These are phyloP conservation scores for Trichocomaceae sp. DNA, from an alignment of 2,329 filamentous ascomycete species.

Conservation along the genomic window DNA sequence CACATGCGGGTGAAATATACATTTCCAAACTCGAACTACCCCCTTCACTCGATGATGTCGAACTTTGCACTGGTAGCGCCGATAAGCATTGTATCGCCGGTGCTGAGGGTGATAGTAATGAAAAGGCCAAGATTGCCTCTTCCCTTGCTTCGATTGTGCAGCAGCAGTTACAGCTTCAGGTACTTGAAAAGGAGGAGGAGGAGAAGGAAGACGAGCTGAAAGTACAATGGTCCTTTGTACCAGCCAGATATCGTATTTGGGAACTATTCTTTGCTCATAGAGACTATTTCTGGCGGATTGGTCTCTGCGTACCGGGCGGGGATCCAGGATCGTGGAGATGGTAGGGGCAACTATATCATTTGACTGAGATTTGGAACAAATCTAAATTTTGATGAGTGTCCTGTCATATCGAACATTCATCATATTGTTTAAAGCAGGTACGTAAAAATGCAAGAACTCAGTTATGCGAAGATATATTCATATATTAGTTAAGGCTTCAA, in stretches of 20 bases:
- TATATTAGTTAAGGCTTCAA: not conserved
- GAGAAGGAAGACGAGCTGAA: not conserved
- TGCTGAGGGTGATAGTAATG: constrained; percentile 30
- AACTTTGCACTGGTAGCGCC: constrained; percentile 61
- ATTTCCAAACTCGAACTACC: constrained; percentile 67
- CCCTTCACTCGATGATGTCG: constrained; percentile 62
- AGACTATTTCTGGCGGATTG: constrained; percentile 94
- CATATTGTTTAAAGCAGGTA: too few species aligned
- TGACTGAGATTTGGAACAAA: too few species aligned
- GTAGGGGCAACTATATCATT: not conserved
- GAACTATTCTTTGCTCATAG: constrained; percentile 87
- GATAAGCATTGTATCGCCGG: constrained; percentile 68
- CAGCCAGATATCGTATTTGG: constrained; percentile 71
- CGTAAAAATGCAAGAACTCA: too few species aligned
- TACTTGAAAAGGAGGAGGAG: not conserved
- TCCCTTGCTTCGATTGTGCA: not conserved
- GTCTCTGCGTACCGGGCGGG: constrained; percentile 78
- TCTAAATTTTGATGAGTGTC: too few species aligned
- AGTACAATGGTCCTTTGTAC: constrained; percentile 19
- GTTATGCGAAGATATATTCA: not conserved
- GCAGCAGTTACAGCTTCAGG: not conserved
- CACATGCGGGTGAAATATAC: constrained; percentile 82
- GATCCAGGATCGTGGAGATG: constrained; percentile 23
- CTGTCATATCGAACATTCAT: too few species aligned
- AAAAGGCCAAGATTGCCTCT: not conserved